Evolutionary conservation across 306 rosid genomes (phyloP), one percentile per base, ranked within the genome.

Genomic region (Malus orientalis): DNA sequence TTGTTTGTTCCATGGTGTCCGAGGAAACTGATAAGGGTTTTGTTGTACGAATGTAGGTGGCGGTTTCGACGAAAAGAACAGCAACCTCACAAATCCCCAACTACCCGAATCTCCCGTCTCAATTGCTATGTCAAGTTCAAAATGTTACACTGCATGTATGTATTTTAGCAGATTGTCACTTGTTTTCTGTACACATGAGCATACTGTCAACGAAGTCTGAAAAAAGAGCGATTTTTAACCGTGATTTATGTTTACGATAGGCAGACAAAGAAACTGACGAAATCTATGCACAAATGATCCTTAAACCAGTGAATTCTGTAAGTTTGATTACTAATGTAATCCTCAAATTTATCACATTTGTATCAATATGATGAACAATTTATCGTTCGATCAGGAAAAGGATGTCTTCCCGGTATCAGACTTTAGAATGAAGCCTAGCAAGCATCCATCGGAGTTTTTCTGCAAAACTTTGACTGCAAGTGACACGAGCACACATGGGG

Each of bases 1-100:
- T 11, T 65, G 57, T 58, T 74, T 59, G 23, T 36, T 61, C 47
- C 8, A 29, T 18, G 32, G 9, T 32, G 3, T 45, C 29, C 69
- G 78, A 58, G 71, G 57, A 40, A 25, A 73, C 71, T 81, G 73
- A 81, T 45, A 42, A 80, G 49, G 13, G 23, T 44, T 20, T 49
- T 60, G 32, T n/a, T 68, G 8, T n/a, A 12, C 58, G 71, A 78
- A 51, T 80, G 61, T 79, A 94, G 99, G 97, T 96, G 66, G 98
- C 99, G 63, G 93, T 88, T 80, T 96, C 99, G 51, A 93, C 99
- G 15, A 91, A 93, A 79, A 85, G 89, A 85, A 88, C 85, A 44
- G 97, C 97, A 66, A 96, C 98, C 36, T 91, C 99, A 0, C 97
- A 93, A 82, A 90, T 93, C 86, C 98, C 98, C n/a, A 91, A 91